Percentiles rank a stretch among this genome's conserved stretches.
Evolutionary conservation across 257 asterid genomes (phyloP).

Genomic region (Hygrophila difformis): DNA sequence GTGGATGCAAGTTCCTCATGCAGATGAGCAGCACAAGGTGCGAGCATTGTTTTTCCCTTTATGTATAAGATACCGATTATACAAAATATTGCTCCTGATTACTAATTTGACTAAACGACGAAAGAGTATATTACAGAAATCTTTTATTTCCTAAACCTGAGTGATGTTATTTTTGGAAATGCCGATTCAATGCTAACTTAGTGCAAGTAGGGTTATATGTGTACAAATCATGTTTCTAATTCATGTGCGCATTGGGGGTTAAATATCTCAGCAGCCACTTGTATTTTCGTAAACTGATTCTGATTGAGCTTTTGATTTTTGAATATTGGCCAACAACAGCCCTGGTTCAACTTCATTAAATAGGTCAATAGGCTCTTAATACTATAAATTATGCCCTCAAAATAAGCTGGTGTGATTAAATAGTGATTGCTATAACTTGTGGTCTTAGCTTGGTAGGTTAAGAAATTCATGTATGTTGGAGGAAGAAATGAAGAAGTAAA

Average conservation of each 20-base stretch:
- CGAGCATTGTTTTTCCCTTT: conserved; percentile 4
- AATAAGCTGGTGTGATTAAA: neutral
- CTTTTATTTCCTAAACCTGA: too few species aligned
- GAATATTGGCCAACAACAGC: too few species aligned
- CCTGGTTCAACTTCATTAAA: neutral
- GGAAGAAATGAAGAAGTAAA: too few species aligned
- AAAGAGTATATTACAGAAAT: too few species aligned
- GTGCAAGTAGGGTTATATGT: too few species aligned
- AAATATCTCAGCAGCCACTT: conserved; percentile 3
- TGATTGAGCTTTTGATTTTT: conserved; percentile 7
- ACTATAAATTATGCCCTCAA: conserved; percentile 2
- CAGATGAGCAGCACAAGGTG: conserved; percentile 92
- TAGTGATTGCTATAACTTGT: too few species aligned
- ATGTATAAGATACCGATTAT: conserved; percentile 1
- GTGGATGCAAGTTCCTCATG: conserved; percentile 94
- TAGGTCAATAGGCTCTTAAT: neutral
- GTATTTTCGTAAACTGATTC: neutral
- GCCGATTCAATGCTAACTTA: too few species aligned
- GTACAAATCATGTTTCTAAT: too few species aligned
- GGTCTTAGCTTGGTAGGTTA: conserved; percentile 1
- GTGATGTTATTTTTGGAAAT: too few species aligned
- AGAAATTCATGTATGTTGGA: conserved; percentile 5
- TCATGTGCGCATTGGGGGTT: too few species aligned
- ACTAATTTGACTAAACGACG: too few species aligned
- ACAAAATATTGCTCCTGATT: conserved; percentile 8